Evolutionary conservation across 306 rosid genomes (phyloP).

Genomic region (Dryas octopetala): DNA sequence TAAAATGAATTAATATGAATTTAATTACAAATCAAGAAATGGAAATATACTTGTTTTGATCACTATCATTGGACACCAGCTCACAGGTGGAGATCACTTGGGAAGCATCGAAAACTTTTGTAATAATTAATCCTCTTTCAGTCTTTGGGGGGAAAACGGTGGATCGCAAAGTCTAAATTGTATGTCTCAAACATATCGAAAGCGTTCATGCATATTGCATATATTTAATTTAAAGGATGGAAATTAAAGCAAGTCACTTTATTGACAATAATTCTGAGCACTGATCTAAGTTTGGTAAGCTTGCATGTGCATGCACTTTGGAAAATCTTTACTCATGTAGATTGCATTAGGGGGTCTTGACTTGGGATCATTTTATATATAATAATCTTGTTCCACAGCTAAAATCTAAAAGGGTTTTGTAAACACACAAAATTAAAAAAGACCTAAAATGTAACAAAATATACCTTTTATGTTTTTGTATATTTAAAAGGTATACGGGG

Average conservation of each 20-base stretch:
- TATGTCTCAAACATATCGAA: not conserved
- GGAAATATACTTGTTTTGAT: not conserved
- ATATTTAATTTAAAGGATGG: not conserved
- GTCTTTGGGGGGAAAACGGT: not conserved
- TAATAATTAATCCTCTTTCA: not conserved
- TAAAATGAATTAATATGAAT: too few species aligned
- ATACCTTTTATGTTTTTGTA: too few species aligned
- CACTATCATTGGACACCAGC: too few species aligned
- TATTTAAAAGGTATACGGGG: too few species aligned
- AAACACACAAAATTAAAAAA: not conserved
- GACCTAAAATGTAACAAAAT: too few species aligned
- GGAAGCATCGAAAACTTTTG: not conserved
- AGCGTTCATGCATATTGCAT: not conserved
- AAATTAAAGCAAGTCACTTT: not conserved
- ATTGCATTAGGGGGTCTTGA: not conserved
- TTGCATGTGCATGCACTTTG: not conserved
- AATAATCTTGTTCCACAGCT: not conserved
- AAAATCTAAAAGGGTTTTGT: not conserved
- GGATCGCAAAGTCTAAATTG: not conserved
- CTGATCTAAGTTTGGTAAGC: not conserved
- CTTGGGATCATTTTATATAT: not conserved
- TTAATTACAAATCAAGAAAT: not conserved
- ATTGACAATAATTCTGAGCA: conserved; percentile 11
- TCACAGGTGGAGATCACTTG: not conserved
- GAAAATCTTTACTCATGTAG: not conserved